Evolutionary conservation across 1,284 basidiomycete genomes (phyloP).

Genomic region (Garcileccinum viscosum): DNA sequence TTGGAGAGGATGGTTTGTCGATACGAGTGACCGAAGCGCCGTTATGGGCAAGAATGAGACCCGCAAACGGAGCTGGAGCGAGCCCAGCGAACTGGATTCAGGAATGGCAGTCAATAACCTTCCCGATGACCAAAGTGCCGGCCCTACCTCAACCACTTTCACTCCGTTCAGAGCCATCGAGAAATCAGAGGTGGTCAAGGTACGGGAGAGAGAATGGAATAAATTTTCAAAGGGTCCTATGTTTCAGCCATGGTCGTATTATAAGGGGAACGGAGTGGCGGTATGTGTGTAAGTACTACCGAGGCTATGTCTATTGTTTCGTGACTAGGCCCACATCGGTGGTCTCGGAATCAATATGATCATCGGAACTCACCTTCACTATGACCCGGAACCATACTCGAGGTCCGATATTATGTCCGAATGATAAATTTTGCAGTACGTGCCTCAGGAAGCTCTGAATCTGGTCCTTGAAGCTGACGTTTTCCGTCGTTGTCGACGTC

Average conservation of each 20-base stretch:
- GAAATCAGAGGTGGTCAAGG: not conserved
- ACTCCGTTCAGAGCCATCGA: slow-evolving; percentile 58
- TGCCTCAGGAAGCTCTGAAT: too few relatives aligned
- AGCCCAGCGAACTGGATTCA: slow-evolving; percentile 80
- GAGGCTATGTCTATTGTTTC: slow-evolving; percentile 12
- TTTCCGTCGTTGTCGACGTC: not conserved
- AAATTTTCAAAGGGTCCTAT: not conserved
- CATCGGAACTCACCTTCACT: not conserved
- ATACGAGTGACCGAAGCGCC: slow-evolving; percentile 82
- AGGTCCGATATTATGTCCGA: not conserved
- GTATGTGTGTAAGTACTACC: not conserved
- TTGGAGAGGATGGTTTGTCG: slow-evolving; percentile 58
- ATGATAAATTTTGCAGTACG: not conserved
- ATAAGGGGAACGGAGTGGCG: slow-evolving; percentile 1
- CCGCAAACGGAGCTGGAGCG: slow-evolving; percentile 82
- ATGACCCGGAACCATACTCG: not conserved
- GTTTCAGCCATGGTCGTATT: slow-evolving; percentile 18
- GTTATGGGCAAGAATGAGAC: slow-evolving; percentile 82
- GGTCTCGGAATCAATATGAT: not conserved
- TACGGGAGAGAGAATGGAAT: not conserved
- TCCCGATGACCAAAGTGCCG: not conserved
- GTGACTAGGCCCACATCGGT: not conserved
- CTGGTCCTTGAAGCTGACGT: not conserved
- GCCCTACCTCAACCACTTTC: slow-evolving; percentile 61
- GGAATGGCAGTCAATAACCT: slow-evolving; percentile 7